Conservation (phyloP, 2,329 filamentous ascomycete species). For the Cryphonectria parasitica region DNA sequence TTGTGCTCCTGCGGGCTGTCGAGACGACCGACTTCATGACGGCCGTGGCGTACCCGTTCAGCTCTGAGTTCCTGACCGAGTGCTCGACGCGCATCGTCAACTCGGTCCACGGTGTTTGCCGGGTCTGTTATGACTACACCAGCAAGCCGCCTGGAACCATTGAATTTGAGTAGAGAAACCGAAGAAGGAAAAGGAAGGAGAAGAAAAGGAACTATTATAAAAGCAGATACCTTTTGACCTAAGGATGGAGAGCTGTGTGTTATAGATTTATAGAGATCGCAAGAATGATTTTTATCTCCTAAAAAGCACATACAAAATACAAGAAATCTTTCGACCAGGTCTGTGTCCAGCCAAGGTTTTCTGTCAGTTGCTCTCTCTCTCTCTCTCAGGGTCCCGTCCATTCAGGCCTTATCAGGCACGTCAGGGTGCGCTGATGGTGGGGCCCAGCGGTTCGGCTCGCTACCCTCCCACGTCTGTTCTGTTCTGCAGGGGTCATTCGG, state of each 20-base stretch:
- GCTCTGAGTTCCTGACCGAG: conserved; percentile 43
- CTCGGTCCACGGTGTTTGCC: conserved; percentile 72
- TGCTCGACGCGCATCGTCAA: conserved; percentile 74
- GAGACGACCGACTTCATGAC: conserved; percentile 71
- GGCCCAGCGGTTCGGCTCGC: conserved; percentile 13
- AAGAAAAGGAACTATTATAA: no score
- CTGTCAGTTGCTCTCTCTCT: no score
- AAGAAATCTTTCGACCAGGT: no score
- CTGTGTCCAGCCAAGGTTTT: no score
- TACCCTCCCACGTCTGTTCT: no score
- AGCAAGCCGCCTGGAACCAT: conserved; percentile 73
- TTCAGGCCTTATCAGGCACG: neutral
- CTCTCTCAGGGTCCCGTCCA: neutral
- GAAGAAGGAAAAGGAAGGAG: no score
- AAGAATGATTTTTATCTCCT: conserved; percentile 6
- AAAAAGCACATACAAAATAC: no score
- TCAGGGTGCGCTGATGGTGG: neutral
- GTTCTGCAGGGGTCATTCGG: neutral
- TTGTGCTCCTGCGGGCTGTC: conserved; percentile 49
- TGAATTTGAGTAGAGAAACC: conserved; percentile 69
- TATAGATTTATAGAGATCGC: conserved; percentile 22
- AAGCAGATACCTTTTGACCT: neutral
- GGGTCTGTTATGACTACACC: conserved; percentile 71
- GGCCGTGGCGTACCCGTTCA: conserved; percentile 69
- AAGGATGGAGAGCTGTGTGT: no score